Evolutionary conservation across 1,139 yeast genomes (phyloP), one percentile per base, ranked within the genome.

Genomic region (Saccharomyces hybrid): DNA sequence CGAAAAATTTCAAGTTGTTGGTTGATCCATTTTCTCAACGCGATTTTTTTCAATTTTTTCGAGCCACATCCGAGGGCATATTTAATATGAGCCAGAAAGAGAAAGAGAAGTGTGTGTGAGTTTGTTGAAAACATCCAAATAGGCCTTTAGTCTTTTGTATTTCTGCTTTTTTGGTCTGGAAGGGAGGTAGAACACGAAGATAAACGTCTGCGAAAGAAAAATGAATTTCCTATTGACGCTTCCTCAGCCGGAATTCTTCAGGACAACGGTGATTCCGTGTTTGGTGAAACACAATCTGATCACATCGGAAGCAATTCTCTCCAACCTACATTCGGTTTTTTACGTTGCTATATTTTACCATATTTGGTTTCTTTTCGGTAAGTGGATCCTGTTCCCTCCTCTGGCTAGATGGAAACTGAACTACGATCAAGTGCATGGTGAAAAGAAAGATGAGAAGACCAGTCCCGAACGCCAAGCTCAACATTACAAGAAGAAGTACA

Each of bases 261-360:
- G 58, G 3, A 53, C 54, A 8, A 41, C 51, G 16, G 56, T 62
- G 27, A 50, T 60, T 9, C 65, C 61, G 27, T 57, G 51, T 50
- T 52, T 61, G 53, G 44, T 50, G 23, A 41, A 54, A 3, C 46
- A 54, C 48, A 57, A 57, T 20, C 28, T 60, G 30, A 54, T 67
- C 49, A 51, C 50, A 13, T 66, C 70, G 23, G 48, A 56, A 23
- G 56, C 61, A 14, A 59, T 67, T 44, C 54, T 64, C 32, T 52
- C 58, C 13, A 63, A 67, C 49, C 41, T 67, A 9, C 71, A 69
- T 54, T 61, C 70, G 3, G 58, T 67, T 14, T 5, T 67, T 2
- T 66, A 62, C 53, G 61, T 67, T 26, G 64, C 69, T 9, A 20
- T 62, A 14, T 66, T 63, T 31, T 69, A 69, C 57, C 71, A 69